Base-by-base conservation (phyloP, 805 yeast species). In the Kodamaea hsintzibuensis region DNA sequence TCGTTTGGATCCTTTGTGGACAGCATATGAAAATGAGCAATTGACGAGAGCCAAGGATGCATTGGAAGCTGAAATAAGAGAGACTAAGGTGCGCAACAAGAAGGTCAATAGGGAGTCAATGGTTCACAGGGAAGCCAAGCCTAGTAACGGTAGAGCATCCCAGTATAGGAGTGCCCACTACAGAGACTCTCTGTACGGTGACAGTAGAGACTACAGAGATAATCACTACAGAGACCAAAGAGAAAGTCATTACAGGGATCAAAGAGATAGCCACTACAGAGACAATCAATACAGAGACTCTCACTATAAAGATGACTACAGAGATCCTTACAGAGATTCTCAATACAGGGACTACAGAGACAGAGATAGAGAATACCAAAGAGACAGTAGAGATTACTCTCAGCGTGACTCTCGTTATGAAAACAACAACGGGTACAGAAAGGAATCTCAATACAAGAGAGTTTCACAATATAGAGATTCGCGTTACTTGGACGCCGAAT, bases 1-100 rank as follows among this genome's bases (percentile, higher is more conserved):
- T 1, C 75, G 79, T 56, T 71, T 82, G 50, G 86, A 82, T 64
- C 86, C 86, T 25, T 72, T 83, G 56, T 80, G 80, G 76, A 69
- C 70, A 35, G 81, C 79, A 2, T 80, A 79, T 61, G 82, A 81
- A 56, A 77, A 73, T 68, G 77, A 71, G 55, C 76, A 76, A 67
- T 68, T 69, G 62, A 79, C 67, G 54, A 67, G 66, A 59, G 83
- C 71, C 54, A 72, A 72, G 61, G 80, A 69, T 63, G 81, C 68
- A 53, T 70, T 66, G 61, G 74, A 67, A 50, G 72, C 70, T 10
- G 77, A 72, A 55, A 64, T 58, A 45, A 57, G 55, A 7, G 73
- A 69, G 12, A 44, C 65, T 17, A 49, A 48, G 17, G 53, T 50
- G 25, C 42, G 33, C 16, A 52, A 51, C 9, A 55, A 53, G 47